Conservation (phyloP, 2,329 filamentous ascomycete genomes). For the Clathrospora elynae region DNA sequence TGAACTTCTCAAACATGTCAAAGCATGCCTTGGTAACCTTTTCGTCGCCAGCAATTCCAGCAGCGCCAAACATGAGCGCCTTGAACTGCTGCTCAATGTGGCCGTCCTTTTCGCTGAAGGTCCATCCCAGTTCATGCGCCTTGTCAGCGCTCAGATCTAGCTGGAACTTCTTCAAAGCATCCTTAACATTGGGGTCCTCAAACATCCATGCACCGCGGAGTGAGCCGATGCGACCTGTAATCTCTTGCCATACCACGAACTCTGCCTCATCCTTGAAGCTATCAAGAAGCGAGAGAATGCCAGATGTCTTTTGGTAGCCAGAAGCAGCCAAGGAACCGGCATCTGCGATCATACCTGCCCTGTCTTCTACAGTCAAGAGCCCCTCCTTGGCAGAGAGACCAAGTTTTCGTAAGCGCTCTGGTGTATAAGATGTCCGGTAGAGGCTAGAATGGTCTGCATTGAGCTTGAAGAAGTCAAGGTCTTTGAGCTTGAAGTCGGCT, state of each 20-base stretch:
- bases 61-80: slow-evolving; percentile 82
- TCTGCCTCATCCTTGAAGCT: slow-evolving; percentile 81
- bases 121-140: slow-evolving; percentile 86
- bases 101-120: slow-evolving; percentile 80
- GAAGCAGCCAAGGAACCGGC: slow-evolving; percentile 87
- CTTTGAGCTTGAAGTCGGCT: slow-evolving; percentile 74
- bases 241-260: slow-evolving; percentile 95
- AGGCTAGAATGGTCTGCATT: slow-evolving; percentile 94
- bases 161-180: slow-evolving; percentile 83
- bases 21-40: slow-evolving; percentile 78
- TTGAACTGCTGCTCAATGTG: slow-evolving; percentile 96
- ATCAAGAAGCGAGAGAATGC: slow-evolving; percentile 81
- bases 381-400: slow-evolving; percentile 83
- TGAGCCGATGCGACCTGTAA: slow-evolving; percentile 76
- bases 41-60: slow-evolving; percentile 80
- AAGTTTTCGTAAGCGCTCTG: slow-evolving; percentile 83
- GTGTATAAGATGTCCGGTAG: slow-evolving; percentile 86
- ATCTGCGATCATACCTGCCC: slow-evolving; percentile 89
- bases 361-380: slow-evolving; percentile 83
- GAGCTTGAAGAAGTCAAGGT: slow-evolving; percentile 91
- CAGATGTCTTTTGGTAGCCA: slow-evolving; percentile 92
- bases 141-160: slow-evolving; percentile 76
- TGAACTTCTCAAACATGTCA: slow-evolving; percentile 88
- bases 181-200: slow-evolving; percentile 73
- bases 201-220: slow-evolving; percentile 88